These are phyloP conservation scores for Dendrostoma leiphaemia DNA, from an alignment of 2,329 filamentous ascomycete genomes.

Conservation along the genomic window DNA sequence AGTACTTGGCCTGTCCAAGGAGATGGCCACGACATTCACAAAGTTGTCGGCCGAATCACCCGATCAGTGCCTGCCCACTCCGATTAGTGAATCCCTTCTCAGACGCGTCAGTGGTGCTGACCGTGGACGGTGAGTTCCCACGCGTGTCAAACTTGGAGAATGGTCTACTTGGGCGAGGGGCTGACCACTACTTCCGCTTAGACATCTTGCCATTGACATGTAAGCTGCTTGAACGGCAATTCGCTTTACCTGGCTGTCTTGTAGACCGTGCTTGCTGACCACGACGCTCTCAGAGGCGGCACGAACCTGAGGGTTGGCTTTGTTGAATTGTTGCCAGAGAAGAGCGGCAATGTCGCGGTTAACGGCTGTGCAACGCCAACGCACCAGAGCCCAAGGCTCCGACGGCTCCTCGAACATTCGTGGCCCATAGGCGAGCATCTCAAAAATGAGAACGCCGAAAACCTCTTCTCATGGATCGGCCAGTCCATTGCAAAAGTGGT, in stretches of 20 bases:
- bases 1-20: slow-evolving; percentile 45
- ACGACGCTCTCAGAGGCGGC: slow-evolving; percentile 51
- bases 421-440: slow-evolving; percentile 74
- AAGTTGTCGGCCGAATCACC: slow-evolving; percentile 50
- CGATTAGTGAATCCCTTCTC: slow-evolving; percentile 59
- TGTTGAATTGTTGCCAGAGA: slow-evolving; percentile 53
- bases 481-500: slow-evolving; percentile 74
- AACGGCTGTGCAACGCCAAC: background rate
- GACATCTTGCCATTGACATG: slow-evolving; percentile 65
- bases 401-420: slow-evolving; percentile 62
- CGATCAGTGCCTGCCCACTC: slow-evolving; percentile 59
- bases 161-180: background rate
- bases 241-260: slow-evolving; percentile 8
- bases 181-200: slow-evolving; percentile 28
- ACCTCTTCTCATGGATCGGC: slow-evolving; percentile 80
- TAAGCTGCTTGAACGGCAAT: slow-evolving; percentile 40
- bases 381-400: slow-evolving; percentile 32
- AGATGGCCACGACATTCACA: slow-evolving; percentile 46
- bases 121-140: slow-evolving; percentile 44
- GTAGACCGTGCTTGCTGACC: slow-evolving; percentile 14
- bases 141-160: background rate
- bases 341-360: slow-evolving; percentile 12
- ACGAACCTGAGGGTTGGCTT: slow-evolving; percentile 69
- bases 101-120: slow-evolving; percentile 42
- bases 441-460: slow-evolving; percentile 71